These are phyloP conservation scores for Dendryphion nanum DNA, from an alignment of 2,329 filamentous ascomycete genomes.

Conservation along the genomic window DNA sequence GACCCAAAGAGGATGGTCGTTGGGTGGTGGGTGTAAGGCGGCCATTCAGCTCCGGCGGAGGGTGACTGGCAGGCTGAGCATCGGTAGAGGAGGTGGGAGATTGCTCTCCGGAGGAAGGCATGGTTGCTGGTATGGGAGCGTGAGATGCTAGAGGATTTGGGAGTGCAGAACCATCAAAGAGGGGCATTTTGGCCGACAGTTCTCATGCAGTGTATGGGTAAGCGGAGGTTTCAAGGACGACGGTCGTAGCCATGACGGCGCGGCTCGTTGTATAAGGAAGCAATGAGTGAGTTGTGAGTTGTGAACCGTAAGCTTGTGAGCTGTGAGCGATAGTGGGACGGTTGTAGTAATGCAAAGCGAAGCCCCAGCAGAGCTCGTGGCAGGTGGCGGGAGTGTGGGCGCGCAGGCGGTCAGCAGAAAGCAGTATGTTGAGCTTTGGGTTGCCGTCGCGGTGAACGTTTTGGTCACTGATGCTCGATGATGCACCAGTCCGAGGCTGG, in stretches of 20 bases:
- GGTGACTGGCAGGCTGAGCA: constrained; percentile 14
- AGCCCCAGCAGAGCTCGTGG: too few species aligned
- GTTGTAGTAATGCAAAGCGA: too few species aligned
- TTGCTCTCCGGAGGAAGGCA: constrained; percentile 17
- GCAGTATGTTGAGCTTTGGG: too few species aligned
- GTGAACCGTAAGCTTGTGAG: too few species aligned
- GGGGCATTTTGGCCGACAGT: constrained; percentile 24
- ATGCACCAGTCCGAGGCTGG: too few species aligned
- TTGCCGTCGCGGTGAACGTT: too few species aligned
- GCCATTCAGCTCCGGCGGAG: constrained; percentile 18
- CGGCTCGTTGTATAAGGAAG: neutral
- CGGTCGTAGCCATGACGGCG: constrained; percentile 33
- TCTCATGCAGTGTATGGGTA: constrained; percentile 30
- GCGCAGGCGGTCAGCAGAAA: too few species aligned
- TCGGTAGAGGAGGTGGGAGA: constrained; percentile 19
- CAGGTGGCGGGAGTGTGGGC: too few species aligned
- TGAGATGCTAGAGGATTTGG: constrained; percentile 29
- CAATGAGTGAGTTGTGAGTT: too few species aligned
- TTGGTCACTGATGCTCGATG: too few species aligned
- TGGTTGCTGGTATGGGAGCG: constrained; percentile 16
- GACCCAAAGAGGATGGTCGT: constrained; percentile 54
- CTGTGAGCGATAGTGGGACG: too few species aligned
- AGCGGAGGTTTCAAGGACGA: constrained; percentile 18
- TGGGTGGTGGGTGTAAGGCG: constrained; percentile 37
- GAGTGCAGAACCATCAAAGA: constrained; percentile 17